Conservation (phyloP, 441 rosid species). For the Hura crepitans region DNA sequence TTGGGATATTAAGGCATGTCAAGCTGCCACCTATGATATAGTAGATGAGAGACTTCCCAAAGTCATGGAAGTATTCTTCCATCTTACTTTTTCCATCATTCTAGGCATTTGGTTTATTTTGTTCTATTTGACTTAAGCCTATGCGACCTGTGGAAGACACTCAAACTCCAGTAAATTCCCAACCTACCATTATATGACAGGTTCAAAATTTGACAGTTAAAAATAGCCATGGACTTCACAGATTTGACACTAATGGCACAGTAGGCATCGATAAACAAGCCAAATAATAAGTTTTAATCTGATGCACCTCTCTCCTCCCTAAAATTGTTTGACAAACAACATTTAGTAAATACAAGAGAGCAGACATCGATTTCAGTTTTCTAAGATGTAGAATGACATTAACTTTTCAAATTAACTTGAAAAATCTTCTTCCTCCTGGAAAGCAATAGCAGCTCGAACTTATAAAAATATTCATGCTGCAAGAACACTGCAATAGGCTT, state of each 20-base stretch:
- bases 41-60: not conserved
- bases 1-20: slow-evolving; percentile 14
- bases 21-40: not conserved
- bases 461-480: not conserved
- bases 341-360: not conserved
- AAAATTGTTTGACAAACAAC: too few species aligned
- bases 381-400: not conserved
- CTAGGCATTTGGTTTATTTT: not conserved
- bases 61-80: not conserved
- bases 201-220: not conserved
- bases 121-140: not conserved
- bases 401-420: not conserved
- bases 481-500: not conserved
- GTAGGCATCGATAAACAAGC: not conserved
- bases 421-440: not conserved
- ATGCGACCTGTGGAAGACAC: not conserved
- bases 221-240: not conserved
- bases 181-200: not conserved
- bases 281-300: not conserved
- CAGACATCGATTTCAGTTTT: not conserved
- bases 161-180: not conserved
- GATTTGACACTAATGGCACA: too few species aligned
- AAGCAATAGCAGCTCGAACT: not conserved
- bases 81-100: not conserved
- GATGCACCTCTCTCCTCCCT: not conserved